A percentile compares a stretch with the other conserved stretches of the same genome.
Conservation (phyloP, 1,284 basidiomycete genomes). For the Boletus semigastroideus region DNA sequence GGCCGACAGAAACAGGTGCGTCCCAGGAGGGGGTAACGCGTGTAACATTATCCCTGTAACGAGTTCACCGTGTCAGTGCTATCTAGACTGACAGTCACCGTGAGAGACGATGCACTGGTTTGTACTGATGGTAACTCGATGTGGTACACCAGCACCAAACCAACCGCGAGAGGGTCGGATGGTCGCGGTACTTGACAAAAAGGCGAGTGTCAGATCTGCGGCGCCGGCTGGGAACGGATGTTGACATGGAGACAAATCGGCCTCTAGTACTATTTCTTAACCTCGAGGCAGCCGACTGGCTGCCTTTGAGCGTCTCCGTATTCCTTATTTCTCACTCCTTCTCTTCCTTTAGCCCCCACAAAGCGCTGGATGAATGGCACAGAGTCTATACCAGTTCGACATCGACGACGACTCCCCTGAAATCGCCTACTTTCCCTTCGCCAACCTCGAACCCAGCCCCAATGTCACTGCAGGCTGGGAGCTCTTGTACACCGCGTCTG, state of each 20-base stretch:
- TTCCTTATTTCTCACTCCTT: slow-evolving; percentile 7
- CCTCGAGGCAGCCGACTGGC: slow-evolving; percentile 30
- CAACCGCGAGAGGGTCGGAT: too few relatives aligned
- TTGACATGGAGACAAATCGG: slow-evolving; percentile 22
- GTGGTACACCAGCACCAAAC: too few relatives aligned
- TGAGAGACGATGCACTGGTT: neutral
- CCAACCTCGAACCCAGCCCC: slow-evolving; percentile 43
- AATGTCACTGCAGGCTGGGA: slow-evolving; percentile 63
- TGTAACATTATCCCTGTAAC: slow-evolving; percentile 11
- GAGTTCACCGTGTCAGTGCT: neutral
- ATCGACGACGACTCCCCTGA: slow-evolving; percentile 69
- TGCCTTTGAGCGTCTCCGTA: slow-evolving; percentile 19
- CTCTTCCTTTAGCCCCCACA: slow-evolving; percentile 2
- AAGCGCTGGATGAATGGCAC: slow-evolving; percentile 50
- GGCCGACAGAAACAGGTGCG: slow-evolving; percentile 52
- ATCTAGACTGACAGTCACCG: neutral
- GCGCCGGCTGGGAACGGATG: slow-evolving; percentile 1
- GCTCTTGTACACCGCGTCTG: slow-evolving; percentile 52
- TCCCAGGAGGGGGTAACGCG: slow-evolving; percentile 40
- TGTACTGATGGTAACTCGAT: slow-evolving; percentile 5
- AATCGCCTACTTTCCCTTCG: slow-evolving; percentile 59
- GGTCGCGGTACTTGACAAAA: too few relatives aligned
- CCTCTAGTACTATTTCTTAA: slow-evolving; percentile 15
- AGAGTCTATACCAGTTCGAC: slow-evolving; percentile 46
- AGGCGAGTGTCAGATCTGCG: too few relatives aligned